Conservation (phyloP, 2,329 filamentous ascomycete species). For the Cladosporium austrohemisphaericum region DNA sequence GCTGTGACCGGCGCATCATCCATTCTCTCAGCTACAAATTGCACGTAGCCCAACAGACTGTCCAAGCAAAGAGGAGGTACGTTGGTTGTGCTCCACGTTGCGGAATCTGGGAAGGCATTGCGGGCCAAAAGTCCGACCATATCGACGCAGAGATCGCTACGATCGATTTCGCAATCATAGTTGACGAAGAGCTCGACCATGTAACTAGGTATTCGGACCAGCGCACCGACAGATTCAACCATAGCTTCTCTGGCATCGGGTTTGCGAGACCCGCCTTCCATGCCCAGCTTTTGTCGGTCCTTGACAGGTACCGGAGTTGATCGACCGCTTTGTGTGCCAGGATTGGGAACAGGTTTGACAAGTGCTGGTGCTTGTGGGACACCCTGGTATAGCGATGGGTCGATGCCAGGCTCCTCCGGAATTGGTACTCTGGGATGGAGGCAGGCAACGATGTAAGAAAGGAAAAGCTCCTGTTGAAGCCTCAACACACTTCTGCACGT, state of each 20-base stretch:
- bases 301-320: conserved; percentile 87
- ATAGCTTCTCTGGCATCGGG: conserved; percentile 96
- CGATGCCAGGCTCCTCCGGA: conserved; percentile 82
- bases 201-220: conserved; percentile 89
- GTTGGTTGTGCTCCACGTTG: conserved; percentile 98
- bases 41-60: conserved; percentile 82
- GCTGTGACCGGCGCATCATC: conserved; percentile 64
- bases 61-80: conserved; percentile 93
- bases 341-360: conserved; percentile 64
- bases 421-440: conserved; percentile 93
- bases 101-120: conserved; percentile 94
- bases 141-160: conserved; percentile 89
- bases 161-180: conserved; percentile 92
- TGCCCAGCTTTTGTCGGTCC: conserved; percentile 84
- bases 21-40: conserved; percentile 84
- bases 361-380: conserved; percentile 88
- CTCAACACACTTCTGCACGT: conserved; percentile 90
- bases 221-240: conserved; percentile 91
- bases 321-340: conserved; percentile 71
- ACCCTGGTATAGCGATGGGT: conserved; percentile 85
- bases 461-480: conserved; percentile 90
- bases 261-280: conserved; percentile 87
- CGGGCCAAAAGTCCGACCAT: conserved; percentile 88
- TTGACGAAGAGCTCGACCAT: conserved; percentile 96
- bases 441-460: conserved; percentile 91